Conservation (phyloP, 371 early-diverging fungal species). For the Homolaphlyctis polyrhiza region DNA sequence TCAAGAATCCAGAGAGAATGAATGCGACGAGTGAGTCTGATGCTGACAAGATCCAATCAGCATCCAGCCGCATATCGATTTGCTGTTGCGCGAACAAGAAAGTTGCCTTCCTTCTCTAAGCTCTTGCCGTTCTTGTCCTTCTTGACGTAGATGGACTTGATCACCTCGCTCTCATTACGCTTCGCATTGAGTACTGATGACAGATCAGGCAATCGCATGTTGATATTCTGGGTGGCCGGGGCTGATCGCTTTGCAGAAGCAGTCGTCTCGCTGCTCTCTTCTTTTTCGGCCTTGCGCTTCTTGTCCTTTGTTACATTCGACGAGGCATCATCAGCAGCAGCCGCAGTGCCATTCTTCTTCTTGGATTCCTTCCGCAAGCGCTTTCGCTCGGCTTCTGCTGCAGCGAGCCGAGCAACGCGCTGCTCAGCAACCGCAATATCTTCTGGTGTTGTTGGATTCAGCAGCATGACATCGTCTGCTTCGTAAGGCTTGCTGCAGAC, state of each 20-base stretch:
- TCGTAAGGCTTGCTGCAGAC: constrained; percentile 66
- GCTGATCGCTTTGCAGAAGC: neutral
- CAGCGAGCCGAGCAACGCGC: constrained; percentile 34
- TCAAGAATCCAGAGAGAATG: neutral
- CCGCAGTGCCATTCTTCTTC: constrained; percentile 3
- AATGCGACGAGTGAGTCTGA: neutral
- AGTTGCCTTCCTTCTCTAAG: constrained; percentile 45
- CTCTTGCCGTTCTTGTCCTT: constrained; percentile 17
- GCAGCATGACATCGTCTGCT: constrained; percentile 61
- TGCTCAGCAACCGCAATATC: constrained; percentile 48
- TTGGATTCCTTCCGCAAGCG: constrained; percentile 55
- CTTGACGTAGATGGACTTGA: constrained; percentile 54
- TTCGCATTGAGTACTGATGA: constrained; percentile 1
- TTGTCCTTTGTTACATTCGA: constrained; percentile 9
- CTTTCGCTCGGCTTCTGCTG: constrained; percentile 52
- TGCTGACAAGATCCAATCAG: too few relatives aligned
- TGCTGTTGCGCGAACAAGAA: constrained; percentile 63
- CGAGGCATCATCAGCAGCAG: constrained; percentile 19
- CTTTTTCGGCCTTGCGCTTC: neutral
- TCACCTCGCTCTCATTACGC: constrained; percentile 33
- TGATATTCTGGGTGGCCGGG: constrained; percentile 25
- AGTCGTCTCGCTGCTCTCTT: constrained; percentile 1
- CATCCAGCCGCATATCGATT: constrained; percentile 44
- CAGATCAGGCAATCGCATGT: constrained; percentile 36
- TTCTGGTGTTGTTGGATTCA: constrained; percentile 58